These are phyloP conservation scores for Candida smagusa DNA, from an alignment of 1,139 yeast species.

Conservation along the genomic window DNA sequence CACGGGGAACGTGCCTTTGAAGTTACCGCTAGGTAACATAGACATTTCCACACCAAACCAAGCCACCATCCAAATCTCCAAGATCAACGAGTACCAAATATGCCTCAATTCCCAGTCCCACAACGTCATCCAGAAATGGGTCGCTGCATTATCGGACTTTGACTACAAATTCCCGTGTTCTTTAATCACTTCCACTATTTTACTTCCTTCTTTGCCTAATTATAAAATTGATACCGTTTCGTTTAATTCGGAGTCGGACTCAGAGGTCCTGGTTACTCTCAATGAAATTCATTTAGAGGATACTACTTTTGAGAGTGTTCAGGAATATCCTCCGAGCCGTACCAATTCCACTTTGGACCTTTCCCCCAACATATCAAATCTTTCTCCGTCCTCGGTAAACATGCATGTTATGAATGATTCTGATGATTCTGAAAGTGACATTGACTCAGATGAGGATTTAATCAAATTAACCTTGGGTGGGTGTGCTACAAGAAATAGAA, in stretches of 20 bases:
- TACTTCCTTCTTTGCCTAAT: neutral
- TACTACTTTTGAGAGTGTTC: too few relatives aligned
- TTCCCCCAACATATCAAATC: neutral
- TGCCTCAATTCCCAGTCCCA: slow-evolving; percentile 22
- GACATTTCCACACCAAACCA: slow-evolving; percentile 16
- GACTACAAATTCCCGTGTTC: slow-evolving; percentile 32
- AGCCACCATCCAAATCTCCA: slow-evolving; percentile 16
- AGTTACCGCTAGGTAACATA: slow-evolving; percentile 14
- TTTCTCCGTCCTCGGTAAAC: neutral
- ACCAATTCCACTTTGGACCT: neutral
- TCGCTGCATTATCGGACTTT: slow-evolving; percentile 38
- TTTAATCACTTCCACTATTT: slow-evolving; percentile 36
- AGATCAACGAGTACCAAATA: slow-evolving; percentile 3
- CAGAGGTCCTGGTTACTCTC: too few relatives aligned
- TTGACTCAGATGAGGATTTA: slow-evolving; percentile 25
- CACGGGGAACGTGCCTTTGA: slow-evolving; percentile 8
- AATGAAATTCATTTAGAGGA: too few relatives aligned
- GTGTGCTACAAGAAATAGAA: neutral
- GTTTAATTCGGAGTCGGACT: too few relatives aligned
- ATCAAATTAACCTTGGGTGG: slow-evolving; percentile 8
- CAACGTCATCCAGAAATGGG: slow-evolving; percentile 44
- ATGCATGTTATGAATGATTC: neutral
- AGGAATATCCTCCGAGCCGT: too few relatives aligned
- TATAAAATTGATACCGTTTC: neutral
- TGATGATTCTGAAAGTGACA: slow-evolving; percentile 9